phyloP scores from a whole-genome alignment of 306 rosid species.

The Cucurbita pepo region DNA sequence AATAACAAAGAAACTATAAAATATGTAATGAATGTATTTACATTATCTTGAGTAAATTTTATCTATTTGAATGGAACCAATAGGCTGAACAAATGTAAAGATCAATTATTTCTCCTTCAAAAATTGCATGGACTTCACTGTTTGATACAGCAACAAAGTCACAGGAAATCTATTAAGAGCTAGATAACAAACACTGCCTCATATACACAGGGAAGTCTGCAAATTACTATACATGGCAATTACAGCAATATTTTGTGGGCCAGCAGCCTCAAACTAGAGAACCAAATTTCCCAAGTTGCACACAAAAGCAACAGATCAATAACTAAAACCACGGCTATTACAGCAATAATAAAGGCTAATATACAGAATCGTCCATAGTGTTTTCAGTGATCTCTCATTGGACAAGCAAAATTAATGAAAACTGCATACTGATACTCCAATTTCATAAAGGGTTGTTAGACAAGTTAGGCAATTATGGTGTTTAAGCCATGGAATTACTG shows the following conservation, averaged over 20 bases:
- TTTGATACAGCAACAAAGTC: neutral
- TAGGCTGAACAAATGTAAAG: neutral
- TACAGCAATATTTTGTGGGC: neutral
- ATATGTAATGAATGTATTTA: neutral
- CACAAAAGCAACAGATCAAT: neutral
- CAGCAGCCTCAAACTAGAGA: neutral
- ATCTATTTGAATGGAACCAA: neutral
- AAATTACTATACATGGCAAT: neutral
- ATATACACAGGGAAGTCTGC: neutral
- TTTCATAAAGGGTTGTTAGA: too few relatives aligned
- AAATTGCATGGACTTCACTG: neutral
- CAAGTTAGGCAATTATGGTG: too few relatives aligned
- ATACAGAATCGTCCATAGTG: too few relatives aligned
- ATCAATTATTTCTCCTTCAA: neutral
- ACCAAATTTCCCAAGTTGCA: neutral
- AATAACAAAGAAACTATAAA: neutral
- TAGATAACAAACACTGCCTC: too few relatives aligned
- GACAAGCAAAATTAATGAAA: too few relatives aligned
- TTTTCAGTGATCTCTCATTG: too few relatives aligned
- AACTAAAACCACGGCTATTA: too few relatives aligned
- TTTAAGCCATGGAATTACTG: too few relatives aligned
- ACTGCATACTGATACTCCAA: too few relatives aligned
- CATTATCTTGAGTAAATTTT: neutral
- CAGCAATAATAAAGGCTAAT: too few relatives aligned
- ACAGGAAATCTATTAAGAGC: neutral